Evolutionary conservation across 176 grass and related monocot species (phyloP).

Genomic region (Ensete ventricosum): DNA sequence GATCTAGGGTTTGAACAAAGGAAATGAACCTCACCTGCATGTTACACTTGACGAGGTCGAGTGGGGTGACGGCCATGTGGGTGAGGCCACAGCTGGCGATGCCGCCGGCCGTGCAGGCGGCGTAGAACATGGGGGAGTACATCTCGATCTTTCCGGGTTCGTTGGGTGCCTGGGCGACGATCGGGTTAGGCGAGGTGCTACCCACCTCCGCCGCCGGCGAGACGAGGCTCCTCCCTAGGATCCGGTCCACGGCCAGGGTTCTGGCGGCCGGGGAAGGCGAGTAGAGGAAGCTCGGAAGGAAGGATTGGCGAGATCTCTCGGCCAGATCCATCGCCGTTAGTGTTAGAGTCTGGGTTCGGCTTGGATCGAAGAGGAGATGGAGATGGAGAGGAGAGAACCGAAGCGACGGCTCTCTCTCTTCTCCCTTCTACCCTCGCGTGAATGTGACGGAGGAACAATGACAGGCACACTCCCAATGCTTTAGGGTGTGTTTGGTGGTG

Average conservation of each 20-base stretch:
- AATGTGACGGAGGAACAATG: no score
- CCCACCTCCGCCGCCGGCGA: background rate
- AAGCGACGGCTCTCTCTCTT: background rate
- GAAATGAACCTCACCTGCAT: conserved; percentile 44
- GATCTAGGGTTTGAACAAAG: background rate
- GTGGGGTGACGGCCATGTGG: conserved; percentile 74
- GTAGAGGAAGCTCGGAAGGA: conserved; percentile 71
- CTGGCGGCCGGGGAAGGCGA: background rate
- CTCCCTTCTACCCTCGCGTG: no score
- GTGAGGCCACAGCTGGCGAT: conserved; percentile 73
- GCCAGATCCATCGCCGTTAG: conserved; percentile 9
- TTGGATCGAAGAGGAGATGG: background rate
- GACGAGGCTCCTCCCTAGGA: background rate
- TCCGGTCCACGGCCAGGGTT: background rate
- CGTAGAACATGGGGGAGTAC: conserved; percentile 76
- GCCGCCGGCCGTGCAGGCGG: conserved; percentile 52
- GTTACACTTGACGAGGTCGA: conserved; percentile 93
- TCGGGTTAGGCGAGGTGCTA: conserved; percentile 1
- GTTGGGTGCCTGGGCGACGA: conserved; percentile 41
- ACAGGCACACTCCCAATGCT: no score
- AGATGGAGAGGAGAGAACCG: background rate
- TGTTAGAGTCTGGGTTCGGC: no score
- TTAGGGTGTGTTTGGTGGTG: no score
- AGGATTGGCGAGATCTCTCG: conserved; percentile 38
- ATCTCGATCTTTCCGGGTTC: conserved; percentile 82